A percentile compares a stretch with the other conserved stretches of the same genome.
phyloP scores from a whole-genome alignment of 1,284 basidiomycete species.

The Cutaneotrichosporon sp. region DNA sequence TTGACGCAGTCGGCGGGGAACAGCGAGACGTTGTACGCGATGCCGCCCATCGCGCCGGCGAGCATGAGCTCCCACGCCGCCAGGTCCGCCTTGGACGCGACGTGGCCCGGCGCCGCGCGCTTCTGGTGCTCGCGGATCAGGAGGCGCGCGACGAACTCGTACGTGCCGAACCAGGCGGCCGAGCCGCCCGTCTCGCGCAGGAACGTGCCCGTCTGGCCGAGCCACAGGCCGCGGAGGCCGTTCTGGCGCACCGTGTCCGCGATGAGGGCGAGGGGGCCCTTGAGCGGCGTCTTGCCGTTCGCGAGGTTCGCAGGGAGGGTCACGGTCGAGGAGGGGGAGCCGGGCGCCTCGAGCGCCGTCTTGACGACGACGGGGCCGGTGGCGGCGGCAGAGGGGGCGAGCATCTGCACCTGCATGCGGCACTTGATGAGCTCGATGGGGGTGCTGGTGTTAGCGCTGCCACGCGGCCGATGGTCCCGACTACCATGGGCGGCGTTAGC shows the following conservation, averaged over 20 bases:
- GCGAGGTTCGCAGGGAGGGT: slow-evolving; percentile 23
- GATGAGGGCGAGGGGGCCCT: slow-evolving; percentile 72
- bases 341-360: slow-evolving; percentile 31
- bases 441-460: slow-evolving; percentile 62
- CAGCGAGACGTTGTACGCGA: slow-evolving; percentile 74
- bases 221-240: slow-evolving; percentile 80
- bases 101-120: slow-evolving; percentile 19
- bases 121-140: slow-evolving; percentile 58
- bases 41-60: slow-evolving; percentile 83
- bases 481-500: too few relatives aligned
- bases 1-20: slow-evolving; percentile 96
- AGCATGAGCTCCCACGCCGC: slow-evolving; percentile 77
- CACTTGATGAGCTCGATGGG: slow-evolving; percentile 92
- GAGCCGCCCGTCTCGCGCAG: slow-evolving; percentile 85
- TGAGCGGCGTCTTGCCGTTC: slow-evolving; percentile 42
- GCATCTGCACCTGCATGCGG: slow-evolving; percentile 93
- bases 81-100: slow-evolving; percentile 60
- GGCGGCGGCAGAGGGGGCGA: slow-evolving; percentile 41
- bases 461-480: too few relatives aligned
- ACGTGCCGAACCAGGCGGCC: slow-evolving; percentile 83
- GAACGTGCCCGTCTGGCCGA: slow-evolving; percentile 81
- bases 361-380: slow-evolving; percentile 12
- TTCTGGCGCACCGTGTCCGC: slow-evolving; percentile 63
- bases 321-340: slow-evolving; percentile 27
- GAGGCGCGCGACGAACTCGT: slow-evolving; percentile 68